Evolutionary conservation across 768 basidiomycete species (phyloP).

Genomic region (Amanita jacksonii): DNA sequence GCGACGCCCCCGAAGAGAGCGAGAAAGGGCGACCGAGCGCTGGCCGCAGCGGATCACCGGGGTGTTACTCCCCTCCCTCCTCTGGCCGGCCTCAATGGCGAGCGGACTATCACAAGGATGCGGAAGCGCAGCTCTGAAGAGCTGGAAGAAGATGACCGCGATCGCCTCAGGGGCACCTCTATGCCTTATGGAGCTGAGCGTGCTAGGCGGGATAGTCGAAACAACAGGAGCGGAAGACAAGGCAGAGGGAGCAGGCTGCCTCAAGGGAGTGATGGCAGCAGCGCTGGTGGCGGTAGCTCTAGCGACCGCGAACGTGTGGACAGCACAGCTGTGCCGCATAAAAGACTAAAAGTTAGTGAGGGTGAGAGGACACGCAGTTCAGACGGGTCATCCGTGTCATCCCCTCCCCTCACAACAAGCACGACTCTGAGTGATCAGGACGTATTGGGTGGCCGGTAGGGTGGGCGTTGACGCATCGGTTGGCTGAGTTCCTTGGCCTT

Average conservation of each 20-base stretch:
- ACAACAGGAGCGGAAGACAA: not conserved
- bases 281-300: too few species aligned
- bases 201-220: not conserved
- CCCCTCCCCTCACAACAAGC: too few species aligned
- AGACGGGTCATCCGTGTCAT: too few species aligned
- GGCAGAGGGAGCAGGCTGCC: not conserved
- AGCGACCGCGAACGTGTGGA: not conserved
- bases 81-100: too few species aligned
- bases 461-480: too few species aligned
- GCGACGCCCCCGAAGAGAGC: slow-evolving; percentile 14
- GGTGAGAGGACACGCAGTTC: too few species aligned
- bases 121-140: slow-evolving; percentile 45
- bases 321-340: not conserved
- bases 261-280: too few species aligned
- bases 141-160: slow-evolving; percentile 23
- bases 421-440: slow-evolving; percentile 3
- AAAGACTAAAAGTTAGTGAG: slow-evolving; percentile 1
- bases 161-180: not conserved
- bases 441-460: too few species aligned
- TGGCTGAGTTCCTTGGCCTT: too few species aligned
- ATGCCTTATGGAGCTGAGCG: not conserved
- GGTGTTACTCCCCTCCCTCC: too few species aligned
- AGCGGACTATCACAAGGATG: slow-evolving; percentile 11
- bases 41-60: not conserved
- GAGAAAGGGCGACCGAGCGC: slow-evolving; percentile 6